Evolutionary conservation across 305 asterid genomes (phyloP), one percentile per base, ranked within the genome.

Genomic region (Fraxinus albicans): DNA sequence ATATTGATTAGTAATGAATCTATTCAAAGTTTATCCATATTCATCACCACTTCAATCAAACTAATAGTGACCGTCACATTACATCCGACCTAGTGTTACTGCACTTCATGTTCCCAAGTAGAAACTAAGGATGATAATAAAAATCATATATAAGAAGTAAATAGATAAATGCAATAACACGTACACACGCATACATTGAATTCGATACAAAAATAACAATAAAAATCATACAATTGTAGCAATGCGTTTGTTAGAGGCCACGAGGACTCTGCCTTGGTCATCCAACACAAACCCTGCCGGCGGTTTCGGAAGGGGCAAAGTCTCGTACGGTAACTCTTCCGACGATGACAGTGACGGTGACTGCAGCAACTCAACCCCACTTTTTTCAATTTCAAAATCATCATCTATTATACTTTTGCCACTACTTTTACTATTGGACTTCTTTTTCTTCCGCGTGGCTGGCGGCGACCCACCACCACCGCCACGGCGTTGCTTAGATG

Each of bases 221-320:
- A 23, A 60, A 75, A 83, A 84, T 84, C 97, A 90, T 81, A 96
- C 99, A 47, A 96, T 94, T 27, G 98, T 90, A n/a, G 93, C 94
- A 85, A 96, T 89, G 80, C 99, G 96, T 81, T 89, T 96, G 83
- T 89, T 88, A 58, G 98, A 94, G 85, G 95, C 97, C 95, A 89
- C 80, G 60, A 96, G 89, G 83, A 94, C 98, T 60, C 86, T 92
- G 82, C 98, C 99, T 87, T 92, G 95, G 29, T 90, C 99, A 80
- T 94, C 98, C 84, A 96, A 67, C 73, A 91, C 91, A 76, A 96
- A 96, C n/a, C 99, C 99, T 1, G 98, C 98, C 21, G 99, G 99
- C 0, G 98, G 99, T 12, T 96, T 96, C 29, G 98, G 98, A 81
- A 94, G 88, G 31, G 97, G 97, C 83, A 92, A 86, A 77, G 94